Conservation (phyloP, 1,284 basidiomycete species). For the Sporisorium sorghi region DNA sequence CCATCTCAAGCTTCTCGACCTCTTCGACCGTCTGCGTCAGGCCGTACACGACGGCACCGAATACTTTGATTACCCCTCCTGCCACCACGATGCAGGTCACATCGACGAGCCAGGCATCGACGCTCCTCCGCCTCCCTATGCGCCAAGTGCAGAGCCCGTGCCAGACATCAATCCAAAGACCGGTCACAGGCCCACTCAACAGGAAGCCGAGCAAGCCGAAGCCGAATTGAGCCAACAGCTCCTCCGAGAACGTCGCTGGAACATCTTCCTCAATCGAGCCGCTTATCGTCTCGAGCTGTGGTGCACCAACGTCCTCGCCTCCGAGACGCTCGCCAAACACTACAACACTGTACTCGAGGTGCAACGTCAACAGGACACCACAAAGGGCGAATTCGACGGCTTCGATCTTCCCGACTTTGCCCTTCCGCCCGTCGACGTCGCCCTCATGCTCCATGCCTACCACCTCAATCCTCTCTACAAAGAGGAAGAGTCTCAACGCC, state of each 20-base stretch:
- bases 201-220: slow-evolving; percentile 27
- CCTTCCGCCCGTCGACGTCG: slow-evolving; percentile 58
- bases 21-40: slow-evolving; percentile 42
- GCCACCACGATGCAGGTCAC: slow-evolving; percentile 29
- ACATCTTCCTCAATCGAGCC: slow-evolving; percentile 52
- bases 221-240: slow-evolving; percentile 34
- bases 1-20: slow-evolving; percentile 47
- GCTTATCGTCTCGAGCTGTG: slow-evolving; percentile 54
- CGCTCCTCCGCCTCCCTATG: slow-evolving; percentile 47
- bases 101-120: slow-evolving; percentile 45
- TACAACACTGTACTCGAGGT: slow-evolving; percentile 3
- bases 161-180: slow-evolving; percentile 20
- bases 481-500: slow-evolving; percentile 34
- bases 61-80: slow-evolving; percentile 45
- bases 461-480: slow-evolving; percentile 47
- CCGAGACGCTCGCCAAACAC: slow-evolving; percentile 13
- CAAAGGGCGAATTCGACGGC: slow-evolving; percentile 1
- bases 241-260: slow-evolving; percentile 40
- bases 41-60: slow-evolving; percentile 39
- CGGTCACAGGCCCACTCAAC: slow-evolving; percentile 14
- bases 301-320: slow-evolving; percentile 36
- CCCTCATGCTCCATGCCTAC: slow-evolving; percentile 56
- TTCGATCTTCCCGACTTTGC: slow-evolving; percentile 34
- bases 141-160: slow-evolving; percentile 28
- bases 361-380: background rate